Base-by-base conservation (phyloP, 192 early-diverging fungal genomes). In the Backusella liffmaniae region DNA sequence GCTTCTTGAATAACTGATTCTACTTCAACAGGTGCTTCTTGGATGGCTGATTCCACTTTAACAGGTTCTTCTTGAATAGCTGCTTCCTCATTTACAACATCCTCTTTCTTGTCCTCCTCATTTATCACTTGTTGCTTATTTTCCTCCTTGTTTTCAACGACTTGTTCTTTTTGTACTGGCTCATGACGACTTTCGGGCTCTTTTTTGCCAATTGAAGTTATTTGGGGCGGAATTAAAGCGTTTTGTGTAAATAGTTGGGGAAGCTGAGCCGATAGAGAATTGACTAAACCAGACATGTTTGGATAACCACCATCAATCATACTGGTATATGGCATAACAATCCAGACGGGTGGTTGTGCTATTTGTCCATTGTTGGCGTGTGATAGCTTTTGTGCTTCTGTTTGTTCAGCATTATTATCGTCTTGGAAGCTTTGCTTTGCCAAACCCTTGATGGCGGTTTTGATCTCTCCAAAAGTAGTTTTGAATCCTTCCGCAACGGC, bases 311-410 rank as follows among this genome's bases (percentile, higher is more conserved):
- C 16, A 35, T 74, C 73, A 5, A 74, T 34, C 73, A 74, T 67
- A 32, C 65, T 42, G 18, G 41, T 67, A 4, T 74, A 67, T 1
- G 73, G 73, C 73, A 74, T 74, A 4, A 74, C 41, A 15, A 74
- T 37, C 73, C 73, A 74, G 8, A 74, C 9, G 67, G 73, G 73
- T 67, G 73, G 70, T 5, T 30, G 70, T 71, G 10, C 7, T 13
- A 41, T 49, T n/a, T 44, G 41, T 1, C 8, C 18, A 23, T 0
- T 41, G 1, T 46, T 37, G 15, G 26, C 5, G 7, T 13, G 15
- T 16, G 26, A 41, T 7, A 29, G 13, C 21, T 23, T 26, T 44
- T 44, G 39, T 18, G 29, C 70, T 32, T 44, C 41, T 13, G 70
- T 41, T 30, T 39, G 39, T 29, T 62, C 56, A 10, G 56, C 56